phyloP scores from a whole-genome alignment of 768 basidiomycete species.

The Panaeolus cyanescens region DNA sequence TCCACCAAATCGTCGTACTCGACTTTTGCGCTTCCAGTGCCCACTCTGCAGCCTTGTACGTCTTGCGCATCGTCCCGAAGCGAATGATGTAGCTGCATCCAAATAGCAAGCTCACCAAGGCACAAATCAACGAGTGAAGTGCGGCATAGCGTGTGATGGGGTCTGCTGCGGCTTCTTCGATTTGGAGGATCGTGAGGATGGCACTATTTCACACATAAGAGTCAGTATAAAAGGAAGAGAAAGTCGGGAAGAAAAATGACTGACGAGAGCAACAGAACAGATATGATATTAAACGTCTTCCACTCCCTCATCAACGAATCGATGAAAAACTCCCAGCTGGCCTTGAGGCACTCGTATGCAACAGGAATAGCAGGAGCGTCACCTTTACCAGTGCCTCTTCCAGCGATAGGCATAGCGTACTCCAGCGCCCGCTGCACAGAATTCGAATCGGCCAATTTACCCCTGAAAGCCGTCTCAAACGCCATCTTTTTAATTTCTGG shows the following conservation, averaged over 20 bases:
- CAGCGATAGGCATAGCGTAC: slow-evolving; percentile 4
- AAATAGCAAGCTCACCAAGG: slow-evolving; percentile 58
- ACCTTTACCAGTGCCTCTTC: neutral
- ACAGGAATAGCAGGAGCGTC: neutral
- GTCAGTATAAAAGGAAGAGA: neutral
- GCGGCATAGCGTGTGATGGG: slow-evolving; percentile 56
- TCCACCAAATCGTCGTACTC: slow-evolving; percentile 43
- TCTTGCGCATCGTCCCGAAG: slow-evolving; percentile 61
- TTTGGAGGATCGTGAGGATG: slow-evolving; percentile 33
- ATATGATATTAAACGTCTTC: slow-evolving; percentile 29
- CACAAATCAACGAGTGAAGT: slow-evolving; percentile 56
- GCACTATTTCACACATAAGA: slow-evolving; percentile 17
- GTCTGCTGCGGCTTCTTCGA: slow-evolving; percentile 43
- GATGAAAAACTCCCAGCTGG: slow-evolving; percentile 26
- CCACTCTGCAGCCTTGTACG: slow-evolving; percentile 63
- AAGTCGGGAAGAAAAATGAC: neutral
- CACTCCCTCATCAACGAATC: slow-evolving; percentile 26
- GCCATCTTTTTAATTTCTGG: slow-evolving; percentile 54
- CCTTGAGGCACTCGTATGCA: slow-evolving; percentile 35
- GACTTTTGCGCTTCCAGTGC: slow-evolving; percentile 56
- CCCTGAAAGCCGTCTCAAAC: slow-evolving; percentile 26
- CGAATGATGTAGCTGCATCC: slow-evolving; percentile 65
- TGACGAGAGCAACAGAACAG: slow-evolving; percentile 25
- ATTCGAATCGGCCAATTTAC: neutral
- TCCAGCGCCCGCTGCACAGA: neutral